Percentiles rank a stretch among this genome's conserved stretches.
Evolutionary conservation across 2,329 filamentous ascomycete species (phyloP).

Genomic region (Gyromitra esculenta): DNA sequence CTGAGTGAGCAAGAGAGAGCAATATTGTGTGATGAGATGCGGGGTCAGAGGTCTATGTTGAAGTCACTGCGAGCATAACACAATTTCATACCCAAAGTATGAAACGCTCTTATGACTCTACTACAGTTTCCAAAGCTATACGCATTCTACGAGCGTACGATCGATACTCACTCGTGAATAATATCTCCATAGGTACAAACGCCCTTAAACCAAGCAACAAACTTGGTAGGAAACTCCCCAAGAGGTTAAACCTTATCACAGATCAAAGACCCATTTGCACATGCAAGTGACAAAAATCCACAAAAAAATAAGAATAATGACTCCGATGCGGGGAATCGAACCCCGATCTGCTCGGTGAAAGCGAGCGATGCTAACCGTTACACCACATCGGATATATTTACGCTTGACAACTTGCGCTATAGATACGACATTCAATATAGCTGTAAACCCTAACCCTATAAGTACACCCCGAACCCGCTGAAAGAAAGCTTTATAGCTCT

Average conservation of each 20-base stretch:
- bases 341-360: conserved; percentile 52
- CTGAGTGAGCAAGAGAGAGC: background rate
- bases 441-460: background rate
- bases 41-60: background rate
- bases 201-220: too few species aligned
- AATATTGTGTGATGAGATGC: background rate
- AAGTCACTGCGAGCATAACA: background rate
- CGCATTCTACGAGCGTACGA: background rate
- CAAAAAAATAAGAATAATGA: background rate
- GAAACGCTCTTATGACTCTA: background rate
- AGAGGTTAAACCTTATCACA: background rate
- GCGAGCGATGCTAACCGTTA: conserved; percentile 52
- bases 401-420: too few species aligned
- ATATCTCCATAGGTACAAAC: background rate
- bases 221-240: background rate
- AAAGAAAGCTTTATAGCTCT: too few species aligned
- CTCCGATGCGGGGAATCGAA: conserved; percentile 52
- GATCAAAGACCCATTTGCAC: background rate
- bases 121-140: background rate
- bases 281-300: background rate
- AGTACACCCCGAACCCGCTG: background rate
- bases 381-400: conserved; percentile 41
- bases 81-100: background rate
- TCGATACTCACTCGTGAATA: background rate
- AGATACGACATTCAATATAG: background rate